Conservation (phyloP, 495 filamentous ascomycete genomes). For the Choiromyces venosus region DNA sequence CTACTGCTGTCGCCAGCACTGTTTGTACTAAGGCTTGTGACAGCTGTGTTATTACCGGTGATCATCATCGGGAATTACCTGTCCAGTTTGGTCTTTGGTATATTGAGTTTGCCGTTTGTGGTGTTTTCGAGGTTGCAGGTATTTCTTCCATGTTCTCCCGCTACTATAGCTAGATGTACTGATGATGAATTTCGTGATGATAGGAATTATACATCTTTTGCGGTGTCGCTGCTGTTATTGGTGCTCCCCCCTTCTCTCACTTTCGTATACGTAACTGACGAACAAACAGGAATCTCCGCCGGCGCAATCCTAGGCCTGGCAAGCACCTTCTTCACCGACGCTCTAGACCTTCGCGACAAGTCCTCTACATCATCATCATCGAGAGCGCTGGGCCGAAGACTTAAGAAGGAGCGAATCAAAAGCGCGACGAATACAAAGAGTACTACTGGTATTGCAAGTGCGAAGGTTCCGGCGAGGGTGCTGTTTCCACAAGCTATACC, state of each 20-base stretch:
- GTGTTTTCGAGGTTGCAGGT: slow-evolving; percentile 28
- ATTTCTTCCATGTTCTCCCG: not conserved
- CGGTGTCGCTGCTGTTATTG: slow-evolving; percentile 29
- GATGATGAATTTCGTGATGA: not conserved
- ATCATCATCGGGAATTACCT: slow-evolving; percentile 17
- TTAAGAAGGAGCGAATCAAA: not conserved
- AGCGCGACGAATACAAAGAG: not conserved
- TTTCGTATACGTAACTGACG: too few species aligned
- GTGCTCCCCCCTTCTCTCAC: slow-evolving; percentile 2
- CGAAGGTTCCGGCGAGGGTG: not conserved
- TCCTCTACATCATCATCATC: not conserved
- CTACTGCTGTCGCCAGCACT: slow-evolving; percentile 17
- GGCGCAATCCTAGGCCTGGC: slow-evolving; percentile 24
- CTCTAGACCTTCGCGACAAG: slow-evolving; percentile 8
- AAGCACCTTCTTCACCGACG: slow-evolving; percentile 14
- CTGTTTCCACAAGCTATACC: slow-evolving; percentile 23
- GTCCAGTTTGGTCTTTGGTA: slow-evolving; percentile 1
- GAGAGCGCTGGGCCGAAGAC: not conserved
- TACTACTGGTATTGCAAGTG: slow-evolving; percentile 5
- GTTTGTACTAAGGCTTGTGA: slow-evolving; percentile 13
- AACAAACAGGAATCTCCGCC: slow-evolving; percentile 11
- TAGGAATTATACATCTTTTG: slow-evolving; percentile 30
- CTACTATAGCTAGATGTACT: not conserved
- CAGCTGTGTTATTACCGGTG: slow-evolving; percentile 14
- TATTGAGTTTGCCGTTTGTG: slow-evolving; percentile 12